phyloP scores from a whole-genome alignment of 73 alveolate genomes.

The Paramecium biaurelia region DNA sequence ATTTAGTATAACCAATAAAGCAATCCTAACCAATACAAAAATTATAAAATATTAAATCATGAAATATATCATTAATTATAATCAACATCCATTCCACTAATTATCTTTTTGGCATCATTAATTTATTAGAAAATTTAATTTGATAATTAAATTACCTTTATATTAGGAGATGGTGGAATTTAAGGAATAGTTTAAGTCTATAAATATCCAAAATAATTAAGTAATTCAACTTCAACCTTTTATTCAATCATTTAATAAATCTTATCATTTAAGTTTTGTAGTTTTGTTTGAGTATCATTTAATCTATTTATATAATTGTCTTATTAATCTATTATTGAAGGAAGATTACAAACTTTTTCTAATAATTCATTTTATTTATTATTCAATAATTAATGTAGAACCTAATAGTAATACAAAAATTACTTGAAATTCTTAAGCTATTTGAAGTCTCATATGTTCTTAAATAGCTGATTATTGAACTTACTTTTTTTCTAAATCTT shows the following conservation, averaged over 20 bases:
- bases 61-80: not conserved
- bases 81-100: not conserved
- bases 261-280: not conserved
- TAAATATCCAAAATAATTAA: not conserved
- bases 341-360: not conserved
- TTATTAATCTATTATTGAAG: not conserved
- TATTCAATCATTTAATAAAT: not conserved
- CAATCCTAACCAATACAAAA: not conserved
- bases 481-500: not conserved
- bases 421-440: constrained; percentile 9
- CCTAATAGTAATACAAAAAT: not conserved
- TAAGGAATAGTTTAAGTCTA: not conserved
- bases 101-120: not conserved
- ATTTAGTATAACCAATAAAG: not conserved
- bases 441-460: not conserved
- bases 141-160: not conserved
- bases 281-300: not conserved
- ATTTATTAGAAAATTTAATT: not conserved
- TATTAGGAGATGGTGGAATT: not conserved
- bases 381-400: not conserved
- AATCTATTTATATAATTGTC: not conserved
- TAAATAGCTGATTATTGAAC: not conserved
- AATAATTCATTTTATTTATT: not conserved
- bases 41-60: not conserved
- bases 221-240: not conserved